Base-by-base conservation (phyloP, 1,284 basidiomycete genomes). In the Trichosporon coremiiforme region DNA sequence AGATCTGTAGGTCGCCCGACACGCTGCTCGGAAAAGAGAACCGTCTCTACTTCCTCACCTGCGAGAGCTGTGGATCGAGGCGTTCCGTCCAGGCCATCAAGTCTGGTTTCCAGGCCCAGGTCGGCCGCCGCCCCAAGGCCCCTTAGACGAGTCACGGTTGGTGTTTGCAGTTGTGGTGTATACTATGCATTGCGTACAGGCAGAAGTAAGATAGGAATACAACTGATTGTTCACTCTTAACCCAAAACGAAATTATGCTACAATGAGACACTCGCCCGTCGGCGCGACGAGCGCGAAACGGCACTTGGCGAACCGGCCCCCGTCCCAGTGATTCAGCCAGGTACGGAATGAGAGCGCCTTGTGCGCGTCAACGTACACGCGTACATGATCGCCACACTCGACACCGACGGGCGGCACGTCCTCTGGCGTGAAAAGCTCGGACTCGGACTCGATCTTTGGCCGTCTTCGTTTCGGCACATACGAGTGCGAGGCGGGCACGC, bases 1-100 rank as follows among this genome's bases (percentile, higher is more conserved):
- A 98, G 86, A 99, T 96, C 50, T 99, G 96, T 89, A 98, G 98
- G 86, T 98, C 95, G 4, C 94, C 94, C 66, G 95, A 98, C 83
- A 99, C 96, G 5, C 88, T 96, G 22, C 88, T 99, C 64, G 91
- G 91, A 64, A 98, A 98, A 85, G 95, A 98, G 85, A 98, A 98
- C 85, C 93, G 96, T 85, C 94, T 99, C 81, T 98, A 96, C 88
- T 99, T 99, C 87, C 95, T 99, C 88, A 90, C 93, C 0, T 98
- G 96, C 86, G 93, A 97, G 85, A 91, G 92, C 29, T 98, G 94
- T 81, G 94, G 94, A 8, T 94, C 91, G 73, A 87, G 92, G 82
- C 89, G 96, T 66, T 96, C 94, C 74, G 96, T 99, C 77, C 91
- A 92, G 75, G 87, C 95, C 53, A 98, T 99, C 90, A 98, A 98